These are phyloP conservation scores for Trichoderma breve DNA, from an alignment of 2,329 filamentous ascomycete genomes.

Conservation along the genomic window DNA sequence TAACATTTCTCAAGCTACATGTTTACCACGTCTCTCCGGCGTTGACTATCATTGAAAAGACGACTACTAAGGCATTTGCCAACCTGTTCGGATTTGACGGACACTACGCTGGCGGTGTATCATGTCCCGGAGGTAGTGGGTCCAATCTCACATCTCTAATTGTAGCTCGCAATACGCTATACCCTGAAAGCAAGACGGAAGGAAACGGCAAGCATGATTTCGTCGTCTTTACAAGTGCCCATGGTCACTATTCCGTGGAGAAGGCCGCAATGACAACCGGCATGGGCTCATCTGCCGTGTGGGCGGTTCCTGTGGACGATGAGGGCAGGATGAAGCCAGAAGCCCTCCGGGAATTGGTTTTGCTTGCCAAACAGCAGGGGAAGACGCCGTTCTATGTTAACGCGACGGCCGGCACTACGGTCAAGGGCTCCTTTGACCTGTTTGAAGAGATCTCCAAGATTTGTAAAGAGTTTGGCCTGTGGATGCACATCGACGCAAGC, in stretches of 20 bases:
- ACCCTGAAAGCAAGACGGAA: slow-evolving; percentile 69
- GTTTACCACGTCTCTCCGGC: slow-evolving; percentile 93
- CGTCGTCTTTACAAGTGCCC: slow-evolving; percentile 80
- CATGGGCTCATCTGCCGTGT: slow-evolving; percentile 72
- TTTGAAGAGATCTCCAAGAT: slow-evolving; percentile 67
- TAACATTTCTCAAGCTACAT: slow-evolving; percentile 58
- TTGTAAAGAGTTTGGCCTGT: slow-evolving; percentile 70
- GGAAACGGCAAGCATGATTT: slow-evolving; percentile 69
- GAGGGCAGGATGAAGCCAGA: slow-evolving; percentile 68
- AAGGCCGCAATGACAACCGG: slow-evolving; percentile 92
- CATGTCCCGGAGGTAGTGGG: slow-evolving; percentile 77
- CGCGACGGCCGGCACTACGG: slow-evolving; percentile 91
- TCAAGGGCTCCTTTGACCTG: slow-evolving; percentile 84
- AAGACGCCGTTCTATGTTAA: slow-evolving; percentile 92
- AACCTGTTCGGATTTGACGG: slow-evolving; percentile 72
- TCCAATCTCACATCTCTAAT: slow-evolving; percentile 85
- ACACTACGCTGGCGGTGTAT: slow-evolving; percentile 68
- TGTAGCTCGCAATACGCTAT: slow-evolving; percentile 82
- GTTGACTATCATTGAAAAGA: slow-evolving; percentile 83
- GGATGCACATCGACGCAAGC: slow-evolving; percentile 89
- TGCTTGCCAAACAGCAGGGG: slow-evolving; percentile 61
- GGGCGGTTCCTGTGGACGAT: slow-evolving; percentile 70
- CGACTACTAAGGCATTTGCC: slow-evolving; percentile 71
- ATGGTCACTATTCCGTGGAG: slow-evolving; percentile 92
- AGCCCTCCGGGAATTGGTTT: slow-evolving; percentile 62